Percentiles rank a stretch among this genome's conserved stretches.
These are phyloP conservation scores for Abrus precatorius DNA, from an alignment of 306 rosid genomes.

Conservation along the genomic window DNA sequence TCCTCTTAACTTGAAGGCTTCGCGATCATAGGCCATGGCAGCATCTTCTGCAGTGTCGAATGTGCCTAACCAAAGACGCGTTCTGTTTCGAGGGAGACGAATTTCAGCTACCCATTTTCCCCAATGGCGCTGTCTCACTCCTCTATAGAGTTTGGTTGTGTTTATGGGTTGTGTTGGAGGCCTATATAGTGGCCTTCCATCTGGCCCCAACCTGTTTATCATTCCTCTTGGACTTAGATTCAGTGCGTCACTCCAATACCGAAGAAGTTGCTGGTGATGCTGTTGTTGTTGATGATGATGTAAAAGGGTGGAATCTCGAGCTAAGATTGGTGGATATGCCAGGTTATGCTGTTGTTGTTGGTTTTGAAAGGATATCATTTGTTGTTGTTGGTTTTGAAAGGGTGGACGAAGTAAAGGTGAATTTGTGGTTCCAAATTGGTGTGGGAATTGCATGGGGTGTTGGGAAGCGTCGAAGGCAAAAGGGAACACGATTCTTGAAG, in stretches of 20 bases:
- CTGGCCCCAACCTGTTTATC: constrained; percentile 53
- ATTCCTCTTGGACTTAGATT: constrained; percentile 75
- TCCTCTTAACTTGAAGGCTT: constrained; percentile 91
- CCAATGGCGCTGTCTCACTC: constrained; percentile 99
- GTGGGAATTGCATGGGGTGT: constrained; percentile 53
- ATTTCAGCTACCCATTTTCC: constrained; percentile 99
- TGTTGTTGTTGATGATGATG: constrained; percentile 49
- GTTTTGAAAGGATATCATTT: constrained; percentile 64
- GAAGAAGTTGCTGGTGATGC: constrained; percentile 70
- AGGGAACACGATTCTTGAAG: constrained; percentile 76
- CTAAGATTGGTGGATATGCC: constrained; percentile 52
- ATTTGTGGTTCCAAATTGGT: constrained; percentile 53
- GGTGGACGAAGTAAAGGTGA: constrained; percentile 52
- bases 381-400: constrained; percentile 52
- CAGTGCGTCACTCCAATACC: constrained; percentile 81
- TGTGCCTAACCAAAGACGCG: constrained; percentile 97
- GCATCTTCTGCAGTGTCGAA: constrained; percentile 98
- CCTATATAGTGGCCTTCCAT: constrained; percentile 61
- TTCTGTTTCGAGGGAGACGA: constrained; percentile 88
- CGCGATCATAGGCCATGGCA: constrained; percentile 96
- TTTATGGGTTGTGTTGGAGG: constrained; percentile 67
- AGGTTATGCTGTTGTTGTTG: constrained; percentile 53
- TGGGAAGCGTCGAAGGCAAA: constrained; percentile 68
- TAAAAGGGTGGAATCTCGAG: constrained; percentile 39
- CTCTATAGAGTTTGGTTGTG: constrained; percentile 87